phyloP scores from a whole-genome alignment of 2,329 filamentous ascomycete species.

The Graphilbum fragrans region DNA sequence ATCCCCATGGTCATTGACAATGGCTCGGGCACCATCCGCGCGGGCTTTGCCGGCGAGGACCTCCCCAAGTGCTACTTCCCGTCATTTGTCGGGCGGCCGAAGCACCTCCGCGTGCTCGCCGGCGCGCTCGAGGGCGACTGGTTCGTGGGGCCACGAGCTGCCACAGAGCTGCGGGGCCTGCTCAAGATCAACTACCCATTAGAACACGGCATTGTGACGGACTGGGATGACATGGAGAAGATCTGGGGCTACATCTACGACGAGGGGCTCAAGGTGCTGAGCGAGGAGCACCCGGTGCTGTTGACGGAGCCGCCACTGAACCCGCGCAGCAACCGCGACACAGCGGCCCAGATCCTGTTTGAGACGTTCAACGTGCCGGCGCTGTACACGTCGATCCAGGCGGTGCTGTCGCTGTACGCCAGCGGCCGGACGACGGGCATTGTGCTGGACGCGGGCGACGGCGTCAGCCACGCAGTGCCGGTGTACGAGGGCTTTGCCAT shows the following conservation, averaged over 20 bases:
- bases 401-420: slow-evolving; percentile 89
- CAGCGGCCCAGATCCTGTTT: slow-evolving; percentile 92
- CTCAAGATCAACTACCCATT: slow-evolving; percentile 93
- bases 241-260: slow-evolving; percentile 99
- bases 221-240: slow-evolving; percentile 99
- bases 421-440: slow-evolving; percentile 93
- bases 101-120: slow-evolving; percentile 89
- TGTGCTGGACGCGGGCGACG: slow-evolving; percentile 89
- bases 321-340: slow-evolving; percentile 89
- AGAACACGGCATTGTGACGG: slow-evolving; percentile 95
- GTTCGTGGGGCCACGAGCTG: slow-evolving; percentile 84
- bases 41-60: slow-evolving; percentile 93
- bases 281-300: slow-evolving; percentile 96
- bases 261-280: slow-evolving; percentile 89
- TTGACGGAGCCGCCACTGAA: slow-evolving; percentile 94
- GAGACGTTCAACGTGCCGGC: slow-evolving; percentile 98
- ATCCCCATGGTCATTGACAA: slow-evolving; percentile 98
- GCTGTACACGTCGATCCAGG: slow-evolving; percentile 92
- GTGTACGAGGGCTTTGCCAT: slow-evolving; percentile 98
- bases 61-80: slow-evolving; percentile 95
- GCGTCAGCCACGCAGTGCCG: slow-evolving; percentile 91
- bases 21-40: slow-evolving; percentile 92
- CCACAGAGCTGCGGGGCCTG: slow-evolving; percentile 79
- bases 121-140: slow-evolving; percentile 92
- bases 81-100: slow-evolving; percentile 91